Evolutionary conservation across 805 yeast species (phyloP).

Genomic region (Saccharomycopsis malanga): DNA sequence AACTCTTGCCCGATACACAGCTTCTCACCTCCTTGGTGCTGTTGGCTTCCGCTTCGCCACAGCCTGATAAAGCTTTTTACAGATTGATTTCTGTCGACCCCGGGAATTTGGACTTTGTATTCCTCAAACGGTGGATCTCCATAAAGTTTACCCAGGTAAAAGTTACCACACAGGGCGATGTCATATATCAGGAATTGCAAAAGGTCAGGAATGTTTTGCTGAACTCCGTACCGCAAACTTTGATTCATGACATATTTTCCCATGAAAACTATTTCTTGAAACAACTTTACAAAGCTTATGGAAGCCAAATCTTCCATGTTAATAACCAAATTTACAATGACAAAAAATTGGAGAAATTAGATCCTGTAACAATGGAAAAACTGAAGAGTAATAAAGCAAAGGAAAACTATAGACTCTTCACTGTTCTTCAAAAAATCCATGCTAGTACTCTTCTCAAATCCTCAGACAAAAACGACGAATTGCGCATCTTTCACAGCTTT

Average conservation of each 20-base stretch:
- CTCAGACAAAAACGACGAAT: not conserved
- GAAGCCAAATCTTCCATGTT: not conserved
- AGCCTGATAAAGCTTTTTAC: not conserved
- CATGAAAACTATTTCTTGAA: not conserved
- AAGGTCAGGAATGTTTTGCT: too few species aligned
- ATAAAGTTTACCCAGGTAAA: not conserved
- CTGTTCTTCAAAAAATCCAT: too few species aligned
- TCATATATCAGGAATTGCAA: not conserved
- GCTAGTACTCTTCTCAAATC: not conserved
- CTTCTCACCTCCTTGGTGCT: slow-evolving; percentile 5
- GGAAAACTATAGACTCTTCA: not conserved
- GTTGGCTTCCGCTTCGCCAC: not conserved
- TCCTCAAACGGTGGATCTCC: slow-evolving; percentile 8
- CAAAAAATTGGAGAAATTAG: not conserved
- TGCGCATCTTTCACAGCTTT: not conserved
- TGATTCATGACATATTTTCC: not conserved
- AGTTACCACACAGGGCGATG: not conserved
- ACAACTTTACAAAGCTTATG: not conserved
- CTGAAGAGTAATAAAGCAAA: too few species aligned
- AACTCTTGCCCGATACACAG: slow-evolving; percentile 5
- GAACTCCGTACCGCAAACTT: not conserved
- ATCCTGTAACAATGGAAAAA: not conserved
- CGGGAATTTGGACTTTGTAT: slow-evolving; percentile 5
- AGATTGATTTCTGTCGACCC: slow-evolving; percentile 7
- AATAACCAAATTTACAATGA: slow-evolving; percentile 5